Conservation (phyloP, 2,329 filamentous ascomycete species). For the Cladosporium phlei region DNA sequence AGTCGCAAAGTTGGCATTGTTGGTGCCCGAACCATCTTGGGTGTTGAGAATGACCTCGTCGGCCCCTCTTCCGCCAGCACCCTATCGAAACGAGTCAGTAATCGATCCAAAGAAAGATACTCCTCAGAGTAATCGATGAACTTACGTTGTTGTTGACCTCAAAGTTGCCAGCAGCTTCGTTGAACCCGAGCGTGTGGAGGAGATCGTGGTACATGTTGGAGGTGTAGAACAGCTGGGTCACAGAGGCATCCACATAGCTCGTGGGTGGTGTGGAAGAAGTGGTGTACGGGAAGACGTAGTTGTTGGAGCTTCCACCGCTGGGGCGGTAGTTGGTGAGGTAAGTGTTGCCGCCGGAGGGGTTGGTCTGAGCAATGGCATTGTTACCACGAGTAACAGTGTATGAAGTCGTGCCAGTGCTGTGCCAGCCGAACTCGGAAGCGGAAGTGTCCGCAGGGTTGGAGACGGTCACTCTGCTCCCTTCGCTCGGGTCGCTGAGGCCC, state of each 20-base stretch:
- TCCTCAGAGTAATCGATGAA: too few species aligned
- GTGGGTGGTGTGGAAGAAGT: slow-evolving; percentile 2
- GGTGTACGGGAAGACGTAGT: slow-evolving; percentile 34
- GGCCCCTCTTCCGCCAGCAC: slow-evolving; percentile 46
- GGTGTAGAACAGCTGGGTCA: slow-evolving; percentile 59
- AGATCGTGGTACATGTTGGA: slow-evolving; percentile 57
- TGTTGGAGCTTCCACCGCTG: slow-evolving; percentile 34
- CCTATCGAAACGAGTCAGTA: too few species aligned
- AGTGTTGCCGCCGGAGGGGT: slow-evolving; percentile 42
- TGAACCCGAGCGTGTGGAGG: slow-evolving; percentile 55
- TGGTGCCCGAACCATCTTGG: slow-evolving; percentile 51
- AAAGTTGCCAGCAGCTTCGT: slow-evolving; percentile 57
- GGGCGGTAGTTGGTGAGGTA: slow-evolving; percentile 52
- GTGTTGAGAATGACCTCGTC: slow-evolving; percentile 54
- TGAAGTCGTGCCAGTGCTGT: slow-evolving; percentile 42
- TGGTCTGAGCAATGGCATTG: slow-evolving; percentile 54
- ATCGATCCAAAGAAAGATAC: too few species aligned
- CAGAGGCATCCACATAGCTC: slow-evolving; percentile 50
- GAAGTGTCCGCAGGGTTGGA: slow-evolving; percentile 46
- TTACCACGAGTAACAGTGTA: slow-evolving; percentile 56
- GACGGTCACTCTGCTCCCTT: slow-evolving; percentile 43
- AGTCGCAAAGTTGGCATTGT: slow-evolving; percentile 57
- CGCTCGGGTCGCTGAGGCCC: slow-evolving; percentile 51
- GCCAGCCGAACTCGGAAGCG: slow-evolving; percentile 52
- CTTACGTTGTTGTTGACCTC: slow-evolving; percentile 55